Percentiles rank a stretch among this genome's conserved stretches.
Conservation (phyloP, 495 filamentous ascomycete genomes). For the Xylaria flabelliformis region DNA sequence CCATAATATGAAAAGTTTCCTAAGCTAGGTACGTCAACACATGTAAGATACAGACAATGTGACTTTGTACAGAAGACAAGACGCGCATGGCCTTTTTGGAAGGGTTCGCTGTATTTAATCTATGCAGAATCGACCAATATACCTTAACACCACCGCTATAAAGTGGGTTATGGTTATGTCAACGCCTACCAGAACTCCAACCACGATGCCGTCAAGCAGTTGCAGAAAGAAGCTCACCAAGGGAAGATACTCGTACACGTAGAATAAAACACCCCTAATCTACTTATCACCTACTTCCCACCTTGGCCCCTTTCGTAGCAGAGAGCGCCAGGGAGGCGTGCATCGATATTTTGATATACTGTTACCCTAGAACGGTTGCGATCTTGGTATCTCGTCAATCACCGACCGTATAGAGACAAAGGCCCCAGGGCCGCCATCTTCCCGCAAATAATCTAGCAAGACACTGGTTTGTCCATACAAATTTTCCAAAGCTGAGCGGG, state of each 20-base stretch:
- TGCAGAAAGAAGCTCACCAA: not conserved
- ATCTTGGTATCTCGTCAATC: conserved; percentile 53
- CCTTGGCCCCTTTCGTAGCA: not conserved
- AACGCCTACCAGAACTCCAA: conserved; percentile 11
- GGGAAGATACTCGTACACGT: conserved; percentile 4
- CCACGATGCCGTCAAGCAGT: not conserved
- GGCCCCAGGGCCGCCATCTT: conserved; percentile 83
- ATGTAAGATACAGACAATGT: not conserved
- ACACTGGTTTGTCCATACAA: conserved; percentile 87
- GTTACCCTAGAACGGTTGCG: conserved; percentile 33
- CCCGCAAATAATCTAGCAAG: conserved; percentile 79
- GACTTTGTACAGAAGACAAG: not conserved
- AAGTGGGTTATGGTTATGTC: not conserved
- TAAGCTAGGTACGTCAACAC: not conserved
- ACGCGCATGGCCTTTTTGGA: not conserved
- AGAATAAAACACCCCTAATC: not conserved
- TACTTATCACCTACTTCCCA: not conserved
- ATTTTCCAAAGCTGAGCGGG: conserved; percentile 83
- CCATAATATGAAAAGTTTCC: not conserved
- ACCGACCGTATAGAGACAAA: conserved; percentile 84
- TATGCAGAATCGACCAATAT: not conserved
- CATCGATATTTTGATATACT: not conserved
- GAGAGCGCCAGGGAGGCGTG: not conserved
- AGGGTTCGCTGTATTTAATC: not conserved
- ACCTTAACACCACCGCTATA: conserved; percentile 1